A percentile compares a stretch with the other conserved stretches of the same genome.
These are phyloP conservation scores for Sclerotinia nivalis DNA, from an alignment of 2,329 filamentous ascomycete species.

Conservation along the genomic window DNA sequence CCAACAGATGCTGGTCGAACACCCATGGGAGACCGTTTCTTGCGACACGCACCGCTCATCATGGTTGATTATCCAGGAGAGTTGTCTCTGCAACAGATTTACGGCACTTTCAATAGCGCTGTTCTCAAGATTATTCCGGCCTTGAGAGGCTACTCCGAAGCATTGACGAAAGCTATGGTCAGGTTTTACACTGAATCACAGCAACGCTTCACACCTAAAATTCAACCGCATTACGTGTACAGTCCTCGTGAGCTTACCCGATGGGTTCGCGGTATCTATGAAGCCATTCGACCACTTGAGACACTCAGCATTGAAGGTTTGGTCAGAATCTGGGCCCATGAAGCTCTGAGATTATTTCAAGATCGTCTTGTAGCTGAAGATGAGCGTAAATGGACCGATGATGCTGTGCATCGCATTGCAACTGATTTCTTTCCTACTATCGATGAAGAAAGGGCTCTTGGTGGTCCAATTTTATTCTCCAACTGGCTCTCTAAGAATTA, in stretches of 20 bases:
- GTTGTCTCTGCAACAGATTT: conserved; percentile 92
- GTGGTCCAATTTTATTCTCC: conserved; percentile 93
- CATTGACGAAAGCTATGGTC: conserved; percentile 96
- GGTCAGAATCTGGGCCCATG: conserved; percentile 96
- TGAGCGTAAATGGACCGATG: conserved; percentile 92
- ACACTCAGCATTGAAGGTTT: conserved; percentile 85
- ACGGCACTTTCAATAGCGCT: conserved; percentile 95
- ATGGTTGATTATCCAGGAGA: conserved; percentile 99
- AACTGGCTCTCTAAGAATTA: conserved; percentile 99
- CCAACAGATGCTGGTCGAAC: conserved; percentile 97
- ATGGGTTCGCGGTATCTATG: conserved; percentile 97
- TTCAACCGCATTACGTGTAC: conserved; percentile 99
- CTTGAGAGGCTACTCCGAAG: conserved; percentile 90
- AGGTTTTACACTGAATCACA: conserved; percentile 95
- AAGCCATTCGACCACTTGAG: conserved; percentile 92
- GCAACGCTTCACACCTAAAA: conserved; percentile 89
- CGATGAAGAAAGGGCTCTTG: conserved; percentile 83
- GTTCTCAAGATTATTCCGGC: conserved; percentile 95
- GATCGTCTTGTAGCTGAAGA: conserved; percentile 94
- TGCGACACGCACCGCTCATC: conserved; percentile 94
- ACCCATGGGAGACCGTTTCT: conserved; percentile 86
- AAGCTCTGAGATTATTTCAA: conserved; percentile 93
- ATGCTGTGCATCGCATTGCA: conserved; percentile 82
- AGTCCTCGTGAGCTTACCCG: conserved; percentile 96
- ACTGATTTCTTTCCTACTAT: conserved; percentile 94